These are phyloP conservation scores for Jimgerdemannia flammicorona DNA, from an alignment of 192 early-diverging fungal species.

Conservation along the genomic window DNA sequence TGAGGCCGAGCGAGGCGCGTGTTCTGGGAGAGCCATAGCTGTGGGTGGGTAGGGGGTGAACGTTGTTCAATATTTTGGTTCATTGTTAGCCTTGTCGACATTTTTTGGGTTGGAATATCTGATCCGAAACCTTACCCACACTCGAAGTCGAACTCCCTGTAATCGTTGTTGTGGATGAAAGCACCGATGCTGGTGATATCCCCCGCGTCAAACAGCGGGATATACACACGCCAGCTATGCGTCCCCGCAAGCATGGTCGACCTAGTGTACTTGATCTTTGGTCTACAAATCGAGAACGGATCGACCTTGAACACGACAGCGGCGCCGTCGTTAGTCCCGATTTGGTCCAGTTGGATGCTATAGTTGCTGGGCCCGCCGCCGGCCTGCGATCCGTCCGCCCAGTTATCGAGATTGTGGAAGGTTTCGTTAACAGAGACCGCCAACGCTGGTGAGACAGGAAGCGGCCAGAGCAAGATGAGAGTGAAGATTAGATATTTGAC, in stretches of 20 bases:
- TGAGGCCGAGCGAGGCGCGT: too few relatives aligned
- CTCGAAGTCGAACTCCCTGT: background rate
- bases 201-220: background rate
- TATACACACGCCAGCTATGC: background rate
- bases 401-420: background rate
- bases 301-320: background rate
- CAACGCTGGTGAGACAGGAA: too few relatives aligned
- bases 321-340: background rate
- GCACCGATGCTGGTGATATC: background rate
- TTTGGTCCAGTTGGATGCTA: background rate
- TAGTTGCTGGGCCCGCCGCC: background rate
- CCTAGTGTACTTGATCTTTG: background rate
- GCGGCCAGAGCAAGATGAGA: too few relatives aligned
- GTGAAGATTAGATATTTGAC: too few relatives aligned
- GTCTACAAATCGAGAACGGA: background rate
- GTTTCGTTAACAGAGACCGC: too few relatives aligned
- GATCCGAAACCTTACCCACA: background rate
- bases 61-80: background rate
- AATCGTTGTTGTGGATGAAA: background rate
- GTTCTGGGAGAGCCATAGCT: too few relatives aligned
- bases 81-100: too few relatives aligned
- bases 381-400: background rate
- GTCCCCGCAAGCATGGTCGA: background rate
- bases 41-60: background rate
- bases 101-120: too few relatives aligned